Conservation (phyloP, 2,329 filamentous ascomycete genomes). For the Phialophora macrospora region DNA sequence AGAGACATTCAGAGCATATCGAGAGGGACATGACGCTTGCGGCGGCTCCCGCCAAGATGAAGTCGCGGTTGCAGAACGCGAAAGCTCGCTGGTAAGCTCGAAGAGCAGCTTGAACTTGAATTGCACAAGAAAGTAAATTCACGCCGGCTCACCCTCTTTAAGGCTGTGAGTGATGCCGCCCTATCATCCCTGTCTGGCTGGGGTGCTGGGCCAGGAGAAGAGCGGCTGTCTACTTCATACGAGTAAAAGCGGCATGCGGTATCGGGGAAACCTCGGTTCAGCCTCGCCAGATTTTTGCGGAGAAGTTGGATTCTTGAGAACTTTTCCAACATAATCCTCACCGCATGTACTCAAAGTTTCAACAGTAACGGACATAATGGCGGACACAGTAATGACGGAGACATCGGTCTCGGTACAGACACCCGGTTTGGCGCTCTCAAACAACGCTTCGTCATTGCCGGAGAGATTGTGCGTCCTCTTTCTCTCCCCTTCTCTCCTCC, state of each 20-base stretch:
- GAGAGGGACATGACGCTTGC: conserved; percentile 29
- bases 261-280: neutral
- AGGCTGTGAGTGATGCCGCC: neutral
- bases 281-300: neutral
- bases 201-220: neutral
- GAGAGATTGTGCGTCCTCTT: conserved; percentile 48
- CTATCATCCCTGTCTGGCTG: neutral
- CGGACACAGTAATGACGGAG: conserved; percentile 27
- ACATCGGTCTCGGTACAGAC: neutral
- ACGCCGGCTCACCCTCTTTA: neutral
- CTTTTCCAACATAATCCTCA: neutral
- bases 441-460: conserved; percentile 39
- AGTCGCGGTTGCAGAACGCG: neutral
- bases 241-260: neutral
- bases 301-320: neutral
- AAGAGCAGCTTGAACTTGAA: conserved; percentile 3
- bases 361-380: neutral
- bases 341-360: neutral
- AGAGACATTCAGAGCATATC: conserved; percentile 35
- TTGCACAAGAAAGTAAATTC: neutral
- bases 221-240: too few relatives aligned
- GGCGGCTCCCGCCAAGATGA: neutral
- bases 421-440: neutral
- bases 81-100: neutral
- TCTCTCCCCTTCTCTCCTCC: conserved; percentile 16